Conservation (phyloP, 2,329 filamentous ascomycete species). For the Fusarium sp. region DNA sequence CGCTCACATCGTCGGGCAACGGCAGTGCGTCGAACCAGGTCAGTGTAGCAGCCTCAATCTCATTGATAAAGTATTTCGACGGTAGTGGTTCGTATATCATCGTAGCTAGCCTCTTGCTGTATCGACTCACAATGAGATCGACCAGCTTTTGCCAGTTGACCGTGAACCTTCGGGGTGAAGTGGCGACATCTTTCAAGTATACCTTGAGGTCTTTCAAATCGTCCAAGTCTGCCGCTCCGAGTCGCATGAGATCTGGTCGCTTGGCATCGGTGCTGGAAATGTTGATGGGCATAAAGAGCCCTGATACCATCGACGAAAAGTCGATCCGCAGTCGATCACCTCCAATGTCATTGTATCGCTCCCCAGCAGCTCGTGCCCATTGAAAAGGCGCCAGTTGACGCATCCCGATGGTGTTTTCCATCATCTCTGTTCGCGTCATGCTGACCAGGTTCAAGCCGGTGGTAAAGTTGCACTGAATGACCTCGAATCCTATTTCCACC, state of each 20-base stretch:
- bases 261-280: slow-evolving; percentile 54
- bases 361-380: slow-evolving; percentile 53
- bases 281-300: slow-evolving; percentile 62
- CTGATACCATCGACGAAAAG: slow-evolving; percentile 63
- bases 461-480: slow-evolving; percentile 73
- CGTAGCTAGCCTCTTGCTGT: slow-evolving; percentile 63
- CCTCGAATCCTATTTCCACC: slow-evolving; percentile 77
- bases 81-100: slow-evolving; percentile 47
- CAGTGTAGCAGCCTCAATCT: slow-evolving; percentile 53
- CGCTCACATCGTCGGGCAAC: slow-evolving; percentile 34
- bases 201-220: slow-evolving; percentile 51
- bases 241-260: slow-evolving; percentile 48
- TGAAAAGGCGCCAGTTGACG: slow-evolving; percentile 49
- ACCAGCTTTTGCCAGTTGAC: slow-evolving; percentile 74
- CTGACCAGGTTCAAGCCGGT: slow-evolving; percentile 53
- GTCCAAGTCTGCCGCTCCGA: slow-evolving; percentile 41
- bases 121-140: slow-evolving; percentile 74
- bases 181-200: slow-evolving; percentile 58
- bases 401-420: slow-evolving; percentile 24
- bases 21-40: slow-evolving; percentile 55
- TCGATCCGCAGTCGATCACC: slow-evolving; percentile 55
- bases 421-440: slow-evolving; percentile 41
- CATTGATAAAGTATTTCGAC: slow-evolving; percentile 45
- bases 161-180: slow-evolving; percentile 42
- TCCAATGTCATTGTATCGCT: slow-evolving; percentile 59